phyloP scores from a whole-genome alignment of 345 rosid species.

The Iberis pinnata region DNA sequence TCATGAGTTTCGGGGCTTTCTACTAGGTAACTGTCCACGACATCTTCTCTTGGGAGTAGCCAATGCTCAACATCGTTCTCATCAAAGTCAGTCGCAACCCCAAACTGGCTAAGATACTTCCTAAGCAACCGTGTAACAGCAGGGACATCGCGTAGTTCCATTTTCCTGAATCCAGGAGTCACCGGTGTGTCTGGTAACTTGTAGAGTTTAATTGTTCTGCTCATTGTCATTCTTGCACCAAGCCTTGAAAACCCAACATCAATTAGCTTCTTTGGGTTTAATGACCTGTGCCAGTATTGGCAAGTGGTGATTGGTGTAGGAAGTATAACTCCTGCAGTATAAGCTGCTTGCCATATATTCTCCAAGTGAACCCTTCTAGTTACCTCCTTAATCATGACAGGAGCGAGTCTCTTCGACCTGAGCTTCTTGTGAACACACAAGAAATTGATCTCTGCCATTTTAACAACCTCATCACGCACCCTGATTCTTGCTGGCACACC shows the following conservation, averaged over 20 bases:
- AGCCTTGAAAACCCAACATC: conserved; percentile 95
- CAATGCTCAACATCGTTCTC: conserved; percentile 86
- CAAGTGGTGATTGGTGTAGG: conserved; percentile 87
- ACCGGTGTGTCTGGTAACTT: conserved; percentile 64
- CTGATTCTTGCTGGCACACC: conserved; percentile 87
- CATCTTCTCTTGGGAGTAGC: conserved; percentile 78
- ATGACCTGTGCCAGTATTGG: conserved; percentile 93
- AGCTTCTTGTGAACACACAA: conserved; percentile 95
- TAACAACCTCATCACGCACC: conserved; percentile 63
- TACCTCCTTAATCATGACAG: conserved; percentile 96
- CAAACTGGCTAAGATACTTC: conserved; percentile 59
- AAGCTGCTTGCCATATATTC: conserved; percentile 94
- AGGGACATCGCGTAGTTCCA: conserved; percentile 82
- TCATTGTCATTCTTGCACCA: conserved; percentile 94
- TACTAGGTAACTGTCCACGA: conserved; percentile 75
- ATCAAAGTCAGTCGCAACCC: conserved; percentile 79
- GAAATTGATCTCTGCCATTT: conserved; percentile 93
- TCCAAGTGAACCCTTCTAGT: conserved; percentile 88
- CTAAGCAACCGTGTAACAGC: conserved; percentile 77
- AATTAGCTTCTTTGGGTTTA: conserved; percentile 94
- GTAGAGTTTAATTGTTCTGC: conserved; percentile 84
- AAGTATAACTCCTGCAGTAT: conserved; percentile 87
- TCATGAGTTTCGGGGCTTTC: conserved; percentile 81
- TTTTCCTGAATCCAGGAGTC: conserved; percentile 83
- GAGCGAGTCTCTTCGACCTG: conserved; percentile 87